phyloP scores from a whole-genome alignment of 1,284 basidiomycete genomes.

The Apiotrichum porosum region DNA sequence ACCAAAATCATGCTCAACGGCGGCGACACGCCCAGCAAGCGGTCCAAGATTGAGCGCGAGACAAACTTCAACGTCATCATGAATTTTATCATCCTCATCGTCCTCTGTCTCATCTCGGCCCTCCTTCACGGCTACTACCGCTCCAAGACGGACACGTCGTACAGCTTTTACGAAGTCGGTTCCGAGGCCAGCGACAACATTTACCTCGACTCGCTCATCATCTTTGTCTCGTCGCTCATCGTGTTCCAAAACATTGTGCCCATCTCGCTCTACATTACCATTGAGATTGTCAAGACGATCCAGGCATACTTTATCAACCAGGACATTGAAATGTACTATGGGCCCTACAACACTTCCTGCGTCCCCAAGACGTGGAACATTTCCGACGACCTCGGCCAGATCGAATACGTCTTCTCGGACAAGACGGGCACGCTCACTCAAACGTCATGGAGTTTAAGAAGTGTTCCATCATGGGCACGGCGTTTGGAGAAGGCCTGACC shows the following conservation, averaged over 20 bases:
- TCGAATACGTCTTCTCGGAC: conserved; percentile 96
- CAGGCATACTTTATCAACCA: conserved; percentile 97
- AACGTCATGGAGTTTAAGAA: conserved; percentile 99
- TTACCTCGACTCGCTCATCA: conserved; percentile 75
- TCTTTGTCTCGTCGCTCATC: conserved; percentile 83
- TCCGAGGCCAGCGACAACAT: conserved; percentile 60
- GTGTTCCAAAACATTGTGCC: conserved; percentile 98
- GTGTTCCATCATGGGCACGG: conserved; percentile 77
- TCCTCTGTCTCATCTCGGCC: conserved; percentile 66
- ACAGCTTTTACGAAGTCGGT: conserved; percentile 65
- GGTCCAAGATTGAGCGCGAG: conserved; percentile 93
- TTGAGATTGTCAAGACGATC: conserved; percentile 94
- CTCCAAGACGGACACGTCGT: conserved; percentile 61
- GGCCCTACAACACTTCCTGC: conserved; percentile 74
- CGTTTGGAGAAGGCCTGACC: conserved; percentile 89
- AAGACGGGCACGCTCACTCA: conserved; percentile 96
- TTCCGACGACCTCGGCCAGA: conserved; percentile 94
- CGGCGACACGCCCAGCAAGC: conserved; percentile 81
- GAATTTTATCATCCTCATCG: conserved; percentile 76
- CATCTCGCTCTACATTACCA: conserved; percentile 93
- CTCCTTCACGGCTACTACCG: conserved; percentile 55
- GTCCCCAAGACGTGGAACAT: conserved; percentile 98
- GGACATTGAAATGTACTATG: conserved; percentile 96
- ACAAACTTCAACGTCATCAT: conserved; percentile 80
- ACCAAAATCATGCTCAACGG: conserved; percentile 99